Evolutionary conservation across 371 early-diverging fungal genomes (phyloP).

Genomic region (Rhizomucor miehei): DNA sequence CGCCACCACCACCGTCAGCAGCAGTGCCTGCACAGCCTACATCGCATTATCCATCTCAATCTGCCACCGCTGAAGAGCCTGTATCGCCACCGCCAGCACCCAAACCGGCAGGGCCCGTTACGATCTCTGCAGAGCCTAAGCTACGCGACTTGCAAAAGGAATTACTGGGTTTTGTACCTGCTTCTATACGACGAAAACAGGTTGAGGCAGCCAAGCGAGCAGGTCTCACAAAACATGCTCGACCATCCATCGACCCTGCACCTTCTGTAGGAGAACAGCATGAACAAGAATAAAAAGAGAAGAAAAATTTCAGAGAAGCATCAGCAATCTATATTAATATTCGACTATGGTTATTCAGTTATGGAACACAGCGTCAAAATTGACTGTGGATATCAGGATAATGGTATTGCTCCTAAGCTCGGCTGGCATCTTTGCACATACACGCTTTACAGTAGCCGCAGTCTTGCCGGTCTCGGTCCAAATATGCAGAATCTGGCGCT

Average conservation of each 20-base stretch:
- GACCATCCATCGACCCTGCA: constrained; percentile 48
- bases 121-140: constrained; percentile 63
- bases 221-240: constrained; percentile 42
- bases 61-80: neutral
- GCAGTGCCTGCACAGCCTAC: neutral
- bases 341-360: too few species aligned
- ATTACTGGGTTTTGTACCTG: constrained; percentile 58
- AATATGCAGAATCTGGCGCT: constrained; percentile 55
- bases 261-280: constrained; percentile 48
- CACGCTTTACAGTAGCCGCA: constrained; percentile 18
- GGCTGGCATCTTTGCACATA: constrained; percentile 10
- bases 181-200: constrained; percentile 57
- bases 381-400: constrained; percentile 26
- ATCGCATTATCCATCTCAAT: neutral
- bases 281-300: neutral
- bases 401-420: constrained; percentile 17
- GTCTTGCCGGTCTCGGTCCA: constrained; percentile 50
- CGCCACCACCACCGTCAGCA: neutral
- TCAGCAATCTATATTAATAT: too few species aligned
- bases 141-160: constrained; percentile 65
- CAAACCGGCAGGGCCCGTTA: constrained; percentile 24
- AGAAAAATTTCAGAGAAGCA: too few species aligned
- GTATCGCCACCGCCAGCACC: neutral
- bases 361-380: constrained; percentile 12
- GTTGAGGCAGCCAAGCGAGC: constrained; percentile 24